These are phyloP conservation scores for Triangularia verruculosa DNA, from an alignment of 2,329 filamentous ascomycete species.

Conservation along the genomic window DNA sequence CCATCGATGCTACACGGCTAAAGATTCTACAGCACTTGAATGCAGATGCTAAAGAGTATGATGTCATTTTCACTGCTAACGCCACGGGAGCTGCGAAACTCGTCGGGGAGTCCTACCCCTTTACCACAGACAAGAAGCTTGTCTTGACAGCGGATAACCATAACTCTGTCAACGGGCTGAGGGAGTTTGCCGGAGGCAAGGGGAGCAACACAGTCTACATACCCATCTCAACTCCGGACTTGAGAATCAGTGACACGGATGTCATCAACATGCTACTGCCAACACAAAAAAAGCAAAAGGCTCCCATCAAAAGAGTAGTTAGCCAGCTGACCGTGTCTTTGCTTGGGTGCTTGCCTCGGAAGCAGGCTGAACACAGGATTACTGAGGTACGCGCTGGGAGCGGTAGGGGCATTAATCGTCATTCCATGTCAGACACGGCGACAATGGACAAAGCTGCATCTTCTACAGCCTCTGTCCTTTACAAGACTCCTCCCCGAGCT, in stretches of 20 bases:
- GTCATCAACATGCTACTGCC: conserved; percentile 29
- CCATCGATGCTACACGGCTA: conserved; percentile 33
- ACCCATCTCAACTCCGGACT: conserved; percentile 28
- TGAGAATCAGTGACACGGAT: conserved; percentile 30
- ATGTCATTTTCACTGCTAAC: conserved; percentile 41
- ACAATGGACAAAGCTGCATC: not conserved
- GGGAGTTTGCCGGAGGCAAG: conserved; percentile 34
- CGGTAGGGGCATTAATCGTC: not conserved
- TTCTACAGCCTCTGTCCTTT: not conserved
- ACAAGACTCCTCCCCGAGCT: not conserved
- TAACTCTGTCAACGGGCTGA: conserved; percentile 41
- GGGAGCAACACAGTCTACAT: conserved; percentile 33
- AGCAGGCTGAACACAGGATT: not conserved
- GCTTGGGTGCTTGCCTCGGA: not conserved
- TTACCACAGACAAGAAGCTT: conserved; percentile 26
- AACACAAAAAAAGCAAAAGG: not conserved
- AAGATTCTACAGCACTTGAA: conserved; percentile 36
- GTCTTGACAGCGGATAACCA: conserved; percentile 42
- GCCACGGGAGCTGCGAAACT: conserved; percentile 39
- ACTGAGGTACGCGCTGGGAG: not conserved
- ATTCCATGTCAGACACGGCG: not conserved
- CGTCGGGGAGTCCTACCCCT: conserved; percentile 40
- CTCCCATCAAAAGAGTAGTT: not conserved
- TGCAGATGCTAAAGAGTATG: conserved; percentile 38
- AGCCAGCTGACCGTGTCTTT: not conserved